Base-by-base conservation (phyloP, 148 eudicot genomes). In the Rhododendron williamsianum region DNA sequence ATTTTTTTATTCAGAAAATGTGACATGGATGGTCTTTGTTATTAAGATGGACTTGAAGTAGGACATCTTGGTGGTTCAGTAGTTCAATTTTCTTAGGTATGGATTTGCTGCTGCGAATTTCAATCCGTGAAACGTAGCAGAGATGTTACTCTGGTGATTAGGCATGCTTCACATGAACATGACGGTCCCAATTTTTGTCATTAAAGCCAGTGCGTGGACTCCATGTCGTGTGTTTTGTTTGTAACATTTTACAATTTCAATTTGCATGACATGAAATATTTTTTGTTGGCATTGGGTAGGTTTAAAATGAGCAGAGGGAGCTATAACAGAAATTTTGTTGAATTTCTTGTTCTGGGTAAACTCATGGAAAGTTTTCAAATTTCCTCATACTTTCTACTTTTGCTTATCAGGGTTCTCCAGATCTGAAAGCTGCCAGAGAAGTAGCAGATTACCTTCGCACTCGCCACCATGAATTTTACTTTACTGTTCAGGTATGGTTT, bases 401-500 rank as follows among this genome's bases (percentile, higher is more conserved):
- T 86, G 84, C 15, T 67, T 69, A 21, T 87, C 91, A 96, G 99
- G 97, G 98, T 90, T 96, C 99, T 89, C 99, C 99, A 58, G 99
- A 96, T 92, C 92, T 96, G 83, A 89, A 46, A 90, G 99, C 99
- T 88, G 99, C 97, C 65, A 90, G 94, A 87, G 97, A 96, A 85
- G 99, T 96, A 84, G 99, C 99, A 36, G 97, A 96, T 83, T 95
- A 95, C 87, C 95, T 96, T 85, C 88, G 90, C 73, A 96, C 99
- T 88, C 97, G 97, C 46, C 99, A 96, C 92, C 99, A 96, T 87
- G 99, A 96, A 92, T 93, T 95, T 83, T 81, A 93, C 88, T 96
- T 96, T 87, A 96, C 99, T 71, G 99, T 95, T 88, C 98, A 96
- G 98, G 99, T 91, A 87, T 77, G 63, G 78, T 60, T 80, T 67